phyloP scores from a whole-genome alignment of 257 asterid genomes.

The Lycium barbarum region DNA sequence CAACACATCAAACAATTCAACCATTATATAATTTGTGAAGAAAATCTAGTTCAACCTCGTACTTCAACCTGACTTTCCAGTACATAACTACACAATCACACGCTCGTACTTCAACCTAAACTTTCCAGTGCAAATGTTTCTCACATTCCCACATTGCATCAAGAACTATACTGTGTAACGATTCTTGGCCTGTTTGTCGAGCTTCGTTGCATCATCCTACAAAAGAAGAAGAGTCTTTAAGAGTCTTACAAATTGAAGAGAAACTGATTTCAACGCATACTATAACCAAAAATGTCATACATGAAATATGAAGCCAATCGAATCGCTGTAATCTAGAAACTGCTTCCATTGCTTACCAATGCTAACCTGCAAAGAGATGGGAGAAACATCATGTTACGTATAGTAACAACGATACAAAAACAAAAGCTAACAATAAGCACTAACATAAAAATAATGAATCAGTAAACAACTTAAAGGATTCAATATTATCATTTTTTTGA shows the following conservation, averaged over 20 bases:
- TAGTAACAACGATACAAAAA: background rate
- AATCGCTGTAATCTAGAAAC: conserved; percentile 70
- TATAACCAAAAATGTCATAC: conserved; percentile 45
- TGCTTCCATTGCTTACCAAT: conserved; percentile 95
- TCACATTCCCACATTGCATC: background rate
- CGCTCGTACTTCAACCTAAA: background rate
- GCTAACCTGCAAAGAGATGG: conserved; percentile 61
- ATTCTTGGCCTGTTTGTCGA: conserved; percentile 66
- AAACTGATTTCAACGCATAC: background rate
- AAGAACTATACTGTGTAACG: conserved; percentile 53
- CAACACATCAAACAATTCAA: too few relatives aligned
- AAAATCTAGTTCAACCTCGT: too few relatives aligned
- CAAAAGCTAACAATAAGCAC: background rate
- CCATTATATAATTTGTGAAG: too few relatives aligned
- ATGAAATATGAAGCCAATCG: conserved; percentile 77
- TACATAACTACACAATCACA: too few relatives aligned
- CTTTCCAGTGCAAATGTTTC: background rate
- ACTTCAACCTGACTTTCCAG: too few relatives aligned
- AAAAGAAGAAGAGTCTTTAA: conserved; percentile 19
- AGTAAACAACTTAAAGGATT: conserved; percentile 1
- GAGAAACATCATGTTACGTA: background rate
- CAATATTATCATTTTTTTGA: too few relatives aligned
- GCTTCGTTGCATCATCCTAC: conserved; percentile 76
- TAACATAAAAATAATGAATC: background rate
- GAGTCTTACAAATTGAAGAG: background rate